These are phyloP conservation scores for Nemania sp. DNA, from an alignment of 2,329 filamentous ascomycete species.

Conservation along the genomic window DNA sequence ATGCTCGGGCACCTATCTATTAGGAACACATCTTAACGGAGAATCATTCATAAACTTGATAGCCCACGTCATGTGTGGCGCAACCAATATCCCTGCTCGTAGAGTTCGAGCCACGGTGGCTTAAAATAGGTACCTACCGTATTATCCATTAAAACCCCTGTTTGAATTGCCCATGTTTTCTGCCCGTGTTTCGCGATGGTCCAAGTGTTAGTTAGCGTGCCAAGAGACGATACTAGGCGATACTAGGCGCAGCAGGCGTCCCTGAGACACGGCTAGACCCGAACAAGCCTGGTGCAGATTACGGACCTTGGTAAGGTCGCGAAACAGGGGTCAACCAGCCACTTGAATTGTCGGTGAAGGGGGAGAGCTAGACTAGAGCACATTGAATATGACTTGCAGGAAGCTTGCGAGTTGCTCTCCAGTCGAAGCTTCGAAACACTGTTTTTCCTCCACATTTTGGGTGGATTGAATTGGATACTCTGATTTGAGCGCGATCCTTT, in stretches of 20 bases:
- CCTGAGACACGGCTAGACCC: conserved; percentile 20
- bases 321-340: conserved; percentile 45
- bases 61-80: conserved; percentile 43
- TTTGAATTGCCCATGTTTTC: not conserved
- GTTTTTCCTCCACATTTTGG: conserved; percentile 24
- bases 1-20: not conserved
- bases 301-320: conserved; percentile 10
- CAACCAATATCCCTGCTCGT: conserved; percentile 4
- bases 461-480: conserved; percentile 23
- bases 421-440: conserved; percentile 8
- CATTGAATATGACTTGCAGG: conserved; percentile 44
- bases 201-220: not conserved
- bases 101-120: conserved; percentile 44
- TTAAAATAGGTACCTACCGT: too few species aligned
- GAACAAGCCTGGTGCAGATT: not conserved
- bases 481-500: conserved; percentile 18
- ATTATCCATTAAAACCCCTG: conserved; percentile 30
- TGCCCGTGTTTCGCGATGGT: not conserved
- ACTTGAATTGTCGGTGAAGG: conserved; percentile 53
- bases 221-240: not conserved
- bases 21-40: not conserved
- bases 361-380: conserved; percentile 31
- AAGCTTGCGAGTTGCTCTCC: conserved; percentile 29
- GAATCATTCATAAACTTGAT: conserved; percentile 20
- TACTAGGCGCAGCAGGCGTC: not conserved